Evolutionary conservation across 1,284 basidiomycete species (phyloP).

Genomic region (Melampsora americana): DNA sequence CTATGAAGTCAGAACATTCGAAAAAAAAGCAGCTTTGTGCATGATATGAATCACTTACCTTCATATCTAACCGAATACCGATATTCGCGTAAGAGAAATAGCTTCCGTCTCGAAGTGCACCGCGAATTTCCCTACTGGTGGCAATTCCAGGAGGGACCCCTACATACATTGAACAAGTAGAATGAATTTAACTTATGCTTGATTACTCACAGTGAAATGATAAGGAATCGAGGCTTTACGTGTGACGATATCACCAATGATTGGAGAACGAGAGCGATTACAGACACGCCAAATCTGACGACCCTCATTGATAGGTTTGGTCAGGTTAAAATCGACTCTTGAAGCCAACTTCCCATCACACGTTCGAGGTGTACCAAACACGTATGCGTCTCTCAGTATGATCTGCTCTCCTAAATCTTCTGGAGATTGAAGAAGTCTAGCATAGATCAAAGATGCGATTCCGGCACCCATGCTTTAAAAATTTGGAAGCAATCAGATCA

Average conservation of each 20-base stretch:
- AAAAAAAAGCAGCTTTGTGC: too few species aligned
- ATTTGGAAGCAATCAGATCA: too few species aligned
- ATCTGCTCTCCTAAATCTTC: conserved; percentile 19
- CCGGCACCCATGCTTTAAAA: conserved; percentile 12
- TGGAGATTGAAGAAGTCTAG: conserved; percentile 20
- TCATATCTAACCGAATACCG: conserved; percentile 6
- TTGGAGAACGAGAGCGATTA: not conserved
- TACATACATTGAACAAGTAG: too few species aligned
- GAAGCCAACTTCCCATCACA: conserved; percentile 18
- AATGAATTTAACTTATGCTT: too few species aligned
- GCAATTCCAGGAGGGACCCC: conserved; percentile 24
- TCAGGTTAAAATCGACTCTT: too few species aligned
- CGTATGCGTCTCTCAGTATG: conserved; percentile 15
- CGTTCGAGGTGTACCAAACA: conserved; percentile 22
- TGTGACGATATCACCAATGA: conserved; percentile 13
- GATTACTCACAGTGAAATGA: too few species aligned
- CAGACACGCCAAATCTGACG: conserved; percentile 14
- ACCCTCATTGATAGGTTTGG: conserved; percentile 5
- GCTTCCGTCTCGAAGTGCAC: too few species aligned
- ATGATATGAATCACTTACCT: conserved; percentile 1
- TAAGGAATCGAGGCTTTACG: too few species aligned
- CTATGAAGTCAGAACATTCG: not conserved
- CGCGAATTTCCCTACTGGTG: not conserved
- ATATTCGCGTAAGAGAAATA: conserved; percentile 21
- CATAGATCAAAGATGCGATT: conserved; percentile 26